Base-by-base conservation (phyloP, 352 stramenopile species). In the Phytophthora ramorum region DNA sequence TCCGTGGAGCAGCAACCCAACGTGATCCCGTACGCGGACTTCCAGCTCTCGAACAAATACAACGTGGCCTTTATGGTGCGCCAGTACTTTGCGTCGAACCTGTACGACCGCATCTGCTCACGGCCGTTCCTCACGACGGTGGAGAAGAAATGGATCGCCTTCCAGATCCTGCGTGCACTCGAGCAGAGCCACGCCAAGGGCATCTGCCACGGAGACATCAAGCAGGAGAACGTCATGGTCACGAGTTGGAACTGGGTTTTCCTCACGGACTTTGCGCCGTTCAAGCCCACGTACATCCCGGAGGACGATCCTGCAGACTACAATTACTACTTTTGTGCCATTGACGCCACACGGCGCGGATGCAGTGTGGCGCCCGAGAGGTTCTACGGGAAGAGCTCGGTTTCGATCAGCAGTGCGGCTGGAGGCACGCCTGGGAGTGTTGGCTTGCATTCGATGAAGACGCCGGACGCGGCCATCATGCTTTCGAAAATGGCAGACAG, bases 191-290 rank as follows among this genome's bases (percentile, higher is more conserved):
- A 99, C 68, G 75, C 81, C 14, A 95, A 90, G 22, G 91, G 89
- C 1, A 91, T 99, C 28, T 97, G 91, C 57, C 98, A 99, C 71
- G 97, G 97, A 47, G 97, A 99, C 70, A 93, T 99, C 50, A 99
- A 98, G 59, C 93, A 97, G 52, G 96, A 99, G 72, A 99, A 99
- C 81, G 89, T 99, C 67, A 96, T 98, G 69, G 83, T 99, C n/a
- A 99, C 97, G 9, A 98, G 86, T 58, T 99, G 95, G 90, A 98
- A 98, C 59, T 99, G 96, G 95, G 87, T 99, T 50, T 92, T 99
- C 35, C 77, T 99, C 8, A 93, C 92, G 8, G 98, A 99, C 80
- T 98, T 99, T 74, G 92, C 96, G 32, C 92, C 93, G 0, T 98
- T 98, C 77, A 98, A 98, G 70, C 97, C 97, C 8, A 97, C 93